Evolutionary conservation across 2,329 filamentous ascomycete genomes (phyloP), one percentile per base, ranked within the genome.

Genomic region (Talaromyces sp.): DNA sequence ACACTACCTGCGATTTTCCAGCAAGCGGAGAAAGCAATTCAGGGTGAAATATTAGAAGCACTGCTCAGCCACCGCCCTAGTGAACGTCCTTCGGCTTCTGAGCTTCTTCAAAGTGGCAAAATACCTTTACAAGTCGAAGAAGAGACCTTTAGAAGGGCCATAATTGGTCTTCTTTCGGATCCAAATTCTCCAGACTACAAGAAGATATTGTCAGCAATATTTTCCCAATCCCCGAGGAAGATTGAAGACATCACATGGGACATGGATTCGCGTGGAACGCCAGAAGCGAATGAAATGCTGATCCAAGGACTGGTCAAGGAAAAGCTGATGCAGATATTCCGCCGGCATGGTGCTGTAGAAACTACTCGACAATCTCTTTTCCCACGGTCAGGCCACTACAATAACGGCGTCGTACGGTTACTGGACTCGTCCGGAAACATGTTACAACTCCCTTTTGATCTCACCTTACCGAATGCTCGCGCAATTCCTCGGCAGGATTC

Each of bases 101-200:
- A 96, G 63, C 84, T 99, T 10, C 80, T 98, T 2, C 88, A 91
- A 65, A 93, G 90, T 69, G 91, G 91, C 23, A 92, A 92, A 70
- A 83, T 99, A 5, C 95, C 95, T 0, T 85, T 96, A 7, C 91
- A 95, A 71, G 91, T 96, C 77, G 93, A 97, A 74, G 93, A 94
- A 69, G 94, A 97, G 74, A 92, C 90, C 1, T 92, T 96, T 64
- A 86, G 91, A 63, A 87, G 92, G 65, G 91, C 91, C 3, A 83
- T 98, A 56, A 89, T 90, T 61, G 89, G 91, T 28, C 77, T 98
- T 8, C 69, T 78, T 28, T 89, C 89, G 0, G 91, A 96, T 70
- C 88, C 91, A 0, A 88, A 85, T 64, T 96, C 93, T 4, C 90
- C 91, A 0, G 94, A 96, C 72, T 96, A 96, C 72, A 85, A 90